These are phyloP conservation scores for Claviceps pazoutovae DNA, from an alignment of 2,329 filamentous ascomycete genomes.

Conservation along the genomic window DNA sequence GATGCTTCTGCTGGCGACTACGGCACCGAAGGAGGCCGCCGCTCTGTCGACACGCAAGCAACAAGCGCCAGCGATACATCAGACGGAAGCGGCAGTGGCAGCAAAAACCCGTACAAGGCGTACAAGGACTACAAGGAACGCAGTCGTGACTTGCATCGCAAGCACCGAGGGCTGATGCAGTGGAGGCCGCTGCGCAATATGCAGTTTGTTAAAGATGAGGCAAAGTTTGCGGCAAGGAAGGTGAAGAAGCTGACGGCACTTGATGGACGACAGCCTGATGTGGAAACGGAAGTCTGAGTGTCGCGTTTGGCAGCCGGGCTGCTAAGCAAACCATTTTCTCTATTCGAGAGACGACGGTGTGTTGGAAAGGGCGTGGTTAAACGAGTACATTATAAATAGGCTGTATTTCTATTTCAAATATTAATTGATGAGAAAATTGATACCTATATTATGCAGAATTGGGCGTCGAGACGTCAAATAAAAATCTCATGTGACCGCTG, in stretches of 20 bases:
- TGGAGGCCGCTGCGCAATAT: constrained; percentile 82
- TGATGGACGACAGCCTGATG: constrained; percentile 70
- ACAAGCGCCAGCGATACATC: constrained; percentile 20
- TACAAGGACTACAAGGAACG: constrained; percentile 51
- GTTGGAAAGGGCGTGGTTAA: too few species aligned
- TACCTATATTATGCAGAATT: too few species aligned
- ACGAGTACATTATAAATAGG: too few species aligned
- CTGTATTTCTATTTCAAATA: too few species aligned
- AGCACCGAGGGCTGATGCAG: constrained; percentile 86
- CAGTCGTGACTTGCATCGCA: constrained; percentile 65
- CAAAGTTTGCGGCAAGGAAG: constrained; percentile 62
- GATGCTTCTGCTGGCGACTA: constrained; percentile 13
- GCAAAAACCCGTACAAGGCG: constrained; percentile 40
- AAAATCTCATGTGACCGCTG: too few species aligned
- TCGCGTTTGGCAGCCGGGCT: not conserved
- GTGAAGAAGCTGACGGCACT: constrained; percentile 65
- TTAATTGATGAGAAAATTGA: too few species aligned
- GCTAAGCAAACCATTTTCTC: not conserved
- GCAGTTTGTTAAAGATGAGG: constrained; percentile 78
- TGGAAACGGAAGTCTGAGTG: constrained; percentile 62
- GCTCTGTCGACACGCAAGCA: constrained; percentile 27
- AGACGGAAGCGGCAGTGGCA: constrained; percentile 21
- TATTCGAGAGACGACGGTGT: not conserved
- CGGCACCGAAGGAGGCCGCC: constrained; percentile 14
- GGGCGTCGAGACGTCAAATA: too few species aligned